phyloP scores from a whole-genome alignment of 1,139 yeast species.

The Geotrichum siamense region DNA sequence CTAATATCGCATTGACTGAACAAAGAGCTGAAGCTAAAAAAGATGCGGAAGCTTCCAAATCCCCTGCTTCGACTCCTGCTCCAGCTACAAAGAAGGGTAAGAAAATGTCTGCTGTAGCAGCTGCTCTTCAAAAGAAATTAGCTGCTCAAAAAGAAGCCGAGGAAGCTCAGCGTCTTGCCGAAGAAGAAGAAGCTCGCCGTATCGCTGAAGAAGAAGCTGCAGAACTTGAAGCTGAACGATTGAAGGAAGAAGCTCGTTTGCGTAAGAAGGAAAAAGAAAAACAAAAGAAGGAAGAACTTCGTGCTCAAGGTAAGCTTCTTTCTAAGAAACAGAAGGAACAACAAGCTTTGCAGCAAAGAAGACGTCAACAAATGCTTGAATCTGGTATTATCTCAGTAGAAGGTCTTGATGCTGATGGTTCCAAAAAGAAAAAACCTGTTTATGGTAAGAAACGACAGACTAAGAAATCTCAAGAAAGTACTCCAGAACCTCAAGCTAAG shows the following conservation, averaged over 20 bases:
- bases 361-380: constrained; percentile 78
- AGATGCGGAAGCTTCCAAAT: constrained; percentile 33
- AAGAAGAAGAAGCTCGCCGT: constrained; percentile 51
- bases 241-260: constrained; percentile 61
- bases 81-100: constrained; percentile 28
- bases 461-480: constrained; percentile 27
- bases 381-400: constrained; percentile 65
- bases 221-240: constrained; percentile 48
- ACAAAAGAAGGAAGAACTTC: constrained; percentile 80
- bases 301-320: constrained; percentile 76
- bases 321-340: constrained; percentile 96
- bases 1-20: constrained; percentile 44
- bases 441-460: constrained; percentile 67
- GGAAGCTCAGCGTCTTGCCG: constrained; percentile 57
- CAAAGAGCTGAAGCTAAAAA: constrained; percentile 27
- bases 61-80: constrained; percentile 36
- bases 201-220: constrained; percentile 53
- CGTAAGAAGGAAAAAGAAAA: constrained; percentile 67
- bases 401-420: constrained; percentile 46
- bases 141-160: constrained; percentile 77
- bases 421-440: constrained; percentile 64
- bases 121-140: constrained; percentile 62
- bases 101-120: constrained; percentile 34
- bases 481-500: constrained; percentile 33
- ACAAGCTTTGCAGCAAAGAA: constrained; percentile 75